Base-by-base conservation (phyloP, 2,329 filamentous ascomycete species). In the Sarocladiaceae sp. region DNA sequence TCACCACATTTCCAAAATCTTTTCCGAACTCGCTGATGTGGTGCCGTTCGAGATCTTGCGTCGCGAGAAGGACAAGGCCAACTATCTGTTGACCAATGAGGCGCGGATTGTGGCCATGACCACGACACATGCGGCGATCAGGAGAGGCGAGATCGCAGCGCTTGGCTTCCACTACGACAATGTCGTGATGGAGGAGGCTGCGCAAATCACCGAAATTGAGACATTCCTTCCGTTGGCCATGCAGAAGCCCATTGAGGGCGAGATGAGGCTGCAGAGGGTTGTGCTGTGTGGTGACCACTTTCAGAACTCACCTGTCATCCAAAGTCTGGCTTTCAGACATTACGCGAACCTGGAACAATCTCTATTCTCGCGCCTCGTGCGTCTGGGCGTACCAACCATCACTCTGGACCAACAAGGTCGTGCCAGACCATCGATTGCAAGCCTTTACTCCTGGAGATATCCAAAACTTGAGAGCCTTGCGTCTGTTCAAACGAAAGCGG, bases 91-190 rank as follows among this genome's bases (percentile, higher is more conserved):
- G 29, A 87, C 91, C 5, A 97, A 91, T 62, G 93, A 97, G 70
- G 95, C 95, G n/a, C 86, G 94, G 31, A 94, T 99, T 56, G 87
- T 99, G 58, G 95, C 94, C 53, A 99, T 99, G 95, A 99, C 94
- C 17, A 95, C 92, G 3, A 99, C 95, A 0, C 94, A 99, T 68
- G 95, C 94, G 4, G 94, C 94, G 1, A 99, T 99, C 80, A 84
- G 91, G 55, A 80, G 93, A 56, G 84, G 90, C 57, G 93, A 97
- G 62, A 97, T 99, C 60, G 87, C 90, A 1, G 79, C 82, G 15
- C 79, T 97, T n/a, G 92, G 92, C 15, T 99, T 99, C 71, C 90
- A 90, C 60, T 99, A 99, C 62, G 92, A 97, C 73, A 99, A 96
- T 58, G 88, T 99, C 12, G 80, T 99, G 51, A 97, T 99, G 88